A percentile compares a stretch with the other conserved stretches of the same genome.
Conservation (phyloP, 2,329 filamentous ascomycete genomes). For the Neodidymelliopsis sp. region DNA sequence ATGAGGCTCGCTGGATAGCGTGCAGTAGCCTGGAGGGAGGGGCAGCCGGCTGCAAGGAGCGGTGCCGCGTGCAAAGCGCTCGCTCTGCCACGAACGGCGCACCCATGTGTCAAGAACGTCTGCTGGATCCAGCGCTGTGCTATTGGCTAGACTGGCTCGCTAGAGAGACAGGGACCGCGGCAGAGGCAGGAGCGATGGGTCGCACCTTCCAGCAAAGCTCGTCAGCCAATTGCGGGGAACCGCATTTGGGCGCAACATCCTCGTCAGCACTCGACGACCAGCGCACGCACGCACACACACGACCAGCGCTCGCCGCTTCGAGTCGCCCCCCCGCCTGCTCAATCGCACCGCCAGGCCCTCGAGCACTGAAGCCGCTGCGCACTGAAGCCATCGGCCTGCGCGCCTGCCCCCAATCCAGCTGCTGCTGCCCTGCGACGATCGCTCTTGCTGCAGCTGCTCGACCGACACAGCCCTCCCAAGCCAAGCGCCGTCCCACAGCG, state of each 20-base stretch:
- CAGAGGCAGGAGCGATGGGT: conserved; percentile 15
- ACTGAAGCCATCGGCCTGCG: conserved; percentile 1
- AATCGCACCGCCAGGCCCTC: conserved; percentile 4
- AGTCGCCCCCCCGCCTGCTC: conserved; percentile 10
- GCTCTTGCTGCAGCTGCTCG: conserved; percentile 9
- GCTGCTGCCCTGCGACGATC: conserved; percentile 24
- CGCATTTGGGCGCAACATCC: conserved; percentile 31
- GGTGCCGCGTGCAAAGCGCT: neutral
- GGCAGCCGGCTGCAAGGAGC: conserved; percentile 3
- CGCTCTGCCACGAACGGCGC: neutral
- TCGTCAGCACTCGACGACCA: conserved; percentile 13
- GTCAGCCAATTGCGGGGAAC: conserved; percentile 40
- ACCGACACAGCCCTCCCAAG: conserved; percentile 24
- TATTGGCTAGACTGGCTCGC: conserved; percentile 5
- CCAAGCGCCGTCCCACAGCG: conserved; percentile 34
- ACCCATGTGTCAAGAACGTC: conserved; percentile 10
- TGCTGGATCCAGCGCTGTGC: neutral
- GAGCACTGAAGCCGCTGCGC: neutral
- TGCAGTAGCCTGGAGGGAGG: conserved; percentile 8
- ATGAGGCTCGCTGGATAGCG: conserved; percentile 2
- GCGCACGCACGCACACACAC: conserved; percentile 24
- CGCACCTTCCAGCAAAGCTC: conserved; percentile 10
- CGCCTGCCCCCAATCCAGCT: conserved; percentile 14
- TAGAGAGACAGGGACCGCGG: conserved; percentile 11
- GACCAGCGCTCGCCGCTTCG: conserved; percentile 20